phyloP scores from a whole-genome alignment of 352 stramenopile genomes.

The Saprolegnia diclina region DNA sequence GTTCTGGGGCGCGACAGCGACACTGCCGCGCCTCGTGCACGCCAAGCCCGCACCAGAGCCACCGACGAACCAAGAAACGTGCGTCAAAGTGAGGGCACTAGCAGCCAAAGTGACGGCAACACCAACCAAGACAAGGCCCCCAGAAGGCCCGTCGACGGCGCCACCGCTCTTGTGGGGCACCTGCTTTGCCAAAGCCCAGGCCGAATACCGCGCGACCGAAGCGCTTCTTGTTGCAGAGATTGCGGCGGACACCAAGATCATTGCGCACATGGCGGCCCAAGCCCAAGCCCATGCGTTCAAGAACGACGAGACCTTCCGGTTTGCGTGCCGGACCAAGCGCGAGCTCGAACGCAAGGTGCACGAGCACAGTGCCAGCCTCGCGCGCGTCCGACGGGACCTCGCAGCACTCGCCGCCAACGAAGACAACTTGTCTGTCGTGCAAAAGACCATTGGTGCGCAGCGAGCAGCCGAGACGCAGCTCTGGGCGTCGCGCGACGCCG shows the following conservation, averaged over 20 bases:
- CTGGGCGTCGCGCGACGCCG: neutral
- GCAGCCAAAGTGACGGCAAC: neutral
- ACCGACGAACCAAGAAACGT: neutral
- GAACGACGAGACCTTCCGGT: constrained; percentile 18
- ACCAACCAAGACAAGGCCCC: neutral
- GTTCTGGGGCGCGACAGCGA: constrained; percentile 21
- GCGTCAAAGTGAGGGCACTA: neutral
- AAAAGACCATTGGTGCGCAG: neutral
- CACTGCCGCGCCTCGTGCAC: neutral
- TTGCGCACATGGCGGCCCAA: constrained; percentile 25
- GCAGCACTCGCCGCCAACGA: neutral
- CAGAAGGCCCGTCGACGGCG: neutral
- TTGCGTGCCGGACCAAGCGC: constrained; percentile 21
- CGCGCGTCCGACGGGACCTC: neutral
- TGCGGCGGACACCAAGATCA: constrained; percentile 12
- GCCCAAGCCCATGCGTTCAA: constrained; percentile 24
- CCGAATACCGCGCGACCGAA: constrained; percentile 14
- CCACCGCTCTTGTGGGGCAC: neutral
- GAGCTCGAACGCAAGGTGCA: constrained; percentile 10
- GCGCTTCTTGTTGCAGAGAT: constrained; percentile 17
- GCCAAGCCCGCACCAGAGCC: neutral
- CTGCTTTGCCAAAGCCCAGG: constrained; percentile 2
- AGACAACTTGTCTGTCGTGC: neutral
- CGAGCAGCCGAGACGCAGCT: neutral
- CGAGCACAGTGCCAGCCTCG: neutral